Evolutionary conservation across 1,139 yeast genomes (phyloP), one percentile per base, ranked within the genome.

Genomic region (Chernovozyma aurita): DNA sequence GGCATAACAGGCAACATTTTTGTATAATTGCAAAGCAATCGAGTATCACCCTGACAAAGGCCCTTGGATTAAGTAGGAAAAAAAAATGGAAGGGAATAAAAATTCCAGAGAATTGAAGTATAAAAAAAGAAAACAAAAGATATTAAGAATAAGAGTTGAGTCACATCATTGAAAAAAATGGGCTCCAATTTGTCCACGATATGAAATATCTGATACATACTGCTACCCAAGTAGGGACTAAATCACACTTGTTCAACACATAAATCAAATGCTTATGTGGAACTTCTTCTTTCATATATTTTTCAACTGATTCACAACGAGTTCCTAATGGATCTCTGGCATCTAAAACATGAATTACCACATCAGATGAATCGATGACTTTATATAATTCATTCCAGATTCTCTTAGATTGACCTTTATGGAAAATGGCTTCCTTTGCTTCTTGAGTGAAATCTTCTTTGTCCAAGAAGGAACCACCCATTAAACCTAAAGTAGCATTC

Each of bases 171-270:
- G n/a, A 7, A 24, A 9, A 31, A 21, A 30, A 13, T 9, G n/a
- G 18, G 11, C 18, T 13, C 3, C 14, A 17, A 20, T 15, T 12
- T 16, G 25, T 47, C 47, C 40, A 33, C 34, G 25, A 28, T 31
- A 5, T 9, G 43, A 41, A 40, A 34, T 32, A n/a, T 15, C 9
- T 17, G 37, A 57, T 66, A 88, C 97, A 77, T 86, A 92, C 97
- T 56, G 98, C 96, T 53, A 88, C 97, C 97, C 97, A 92, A 40
- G 97, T 92, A 45, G 98, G 98, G 37, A 94, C 97, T 53, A 92
- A 78, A 70, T 92, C 98, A 76, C 97, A 88, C 76, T 92, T 92
- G 76, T 92, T 92, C 61, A 92, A 70, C 37, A 92, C 97, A 58
- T 84, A 90, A 45, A 92, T 84, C 68, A 92, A 74, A 70, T 92